Conservation (phyloP, 768 basidiomycete genomes). For the Boletellus emodensis region DNA sequence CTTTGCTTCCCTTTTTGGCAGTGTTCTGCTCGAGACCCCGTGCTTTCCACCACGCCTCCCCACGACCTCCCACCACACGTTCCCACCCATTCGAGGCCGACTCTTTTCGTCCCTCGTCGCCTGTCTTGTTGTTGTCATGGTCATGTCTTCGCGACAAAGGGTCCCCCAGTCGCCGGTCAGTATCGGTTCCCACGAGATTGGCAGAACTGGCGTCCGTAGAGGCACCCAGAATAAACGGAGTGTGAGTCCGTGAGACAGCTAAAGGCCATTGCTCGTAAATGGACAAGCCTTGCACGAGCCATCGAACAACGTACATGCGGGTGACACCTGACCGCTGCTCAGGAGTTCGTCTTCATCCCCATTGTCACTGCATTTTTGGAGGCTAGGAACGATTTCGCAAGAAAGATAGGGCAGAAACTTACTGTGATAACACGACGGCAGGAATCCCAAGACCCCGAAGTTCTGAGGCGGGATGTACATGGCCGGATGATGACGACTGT, state of each 20-base stretch:
- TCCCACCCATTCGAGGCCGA: conserved; percentile 48
- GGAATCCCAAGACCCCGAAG: conserved; percentile 31
- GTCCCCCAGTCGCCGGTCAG: conserved; percentile 11
- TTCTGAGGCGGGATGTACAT: conserved; percentile 25
- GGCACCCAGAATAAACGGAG: conserved; percentile 22
- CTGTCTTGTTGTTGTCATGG: background rate
- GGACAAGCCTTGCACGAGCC: conserved; percentile 1
- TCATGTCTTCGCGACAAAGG: background rate
- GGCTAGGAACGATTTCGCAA: background rate
- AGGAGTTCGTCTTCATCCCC: conserved; percentile 63
- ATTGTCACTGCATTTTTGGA: conserved; percentile 15
- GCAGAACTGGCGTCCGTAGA: conserved; percentile 30
- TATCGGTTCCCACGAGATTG: conserved; percentile 19
- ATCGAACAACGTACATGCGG: conserved; percentile 47
- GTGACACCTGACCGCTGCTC: conserved; percentile 77
- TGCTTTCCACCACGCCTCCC: conserved; percentile 20
- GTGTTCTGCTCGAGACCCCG: conserved; percentile 12
- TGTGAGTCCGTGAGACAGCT: conserved; percentile 25
- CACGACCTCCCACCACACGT: conserved; percentile 13
- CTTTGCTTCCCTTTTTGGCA: conserved; percentile 6
- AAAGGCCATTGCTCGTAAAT: conserved; percentile 6
- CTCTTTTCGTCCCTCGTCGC: conserved; percentile 32
- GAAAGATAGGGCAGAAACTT: conserved; percentile 4
- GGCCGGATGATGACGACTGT: conserved; percentile 34
- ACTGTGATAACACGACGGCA: conserved; percentile 40